Conservation (phyloP, 164 flowering plant genomes). For the Liquidambar formosana region DNA sequence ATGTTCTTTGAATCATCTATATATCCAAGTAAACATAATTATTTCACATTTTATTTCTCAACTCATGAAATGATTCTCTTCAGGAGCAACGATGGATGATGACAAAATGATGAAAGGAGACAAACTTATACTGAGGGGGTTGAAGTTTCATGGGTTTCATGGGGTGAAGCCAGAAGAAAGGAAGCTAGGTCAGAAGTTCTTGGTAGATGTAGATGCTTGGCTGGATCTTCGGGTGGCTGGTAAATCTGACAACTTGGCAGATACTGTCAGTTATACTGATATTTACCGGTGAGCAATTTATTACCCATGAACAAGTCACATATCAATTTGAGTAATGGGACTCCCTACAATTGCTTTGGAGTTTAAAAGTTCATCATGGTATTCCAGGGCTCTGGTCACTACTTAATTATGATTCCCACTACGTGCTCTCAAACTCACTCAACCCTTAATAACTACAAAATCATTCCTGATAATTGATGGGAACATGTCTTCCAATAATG, state of each 20-base stretch:
- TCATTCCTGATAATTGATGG: too few relatives aligned
- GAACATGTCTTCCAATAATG: too few relatives aligned
- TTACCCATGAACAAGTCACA: neutral
- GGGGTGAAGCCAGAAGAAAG: slow-evolving; percentile 80
- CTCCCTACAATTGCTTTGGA: neutral
- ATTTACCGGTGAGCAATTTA: slow-evolving; percentile 58
- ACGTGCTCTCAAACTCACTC: too few relatives aligned
- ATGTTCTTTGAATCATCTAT: too few relatives aligned
- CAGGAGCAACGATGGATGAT: slow-evolving; percentile 18
- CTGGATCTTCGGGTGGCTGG: slow-evolving; percentile 77
- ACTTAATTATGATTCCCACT: too few relatives aligned
- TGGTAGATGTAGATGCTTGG: slow-evolving; percentile 93
- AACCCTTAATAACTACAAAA: too few relatives aligned
- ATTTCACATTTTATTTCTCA: neutral
- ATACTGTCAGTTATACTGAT: slow-evolving; percentile 74
- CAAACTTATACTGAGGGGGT: slow-evolving; percentile 83
- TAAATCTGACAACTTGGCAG: slow-evolving; percentile 59
- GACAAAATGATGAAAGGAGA: slow-evolving; percentile 51
- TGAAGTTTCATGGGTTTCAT: slow-evolving; percentile 89
- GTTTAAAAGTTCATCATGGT: neutral
- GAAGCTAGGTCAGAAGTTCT: slow-evolving; percentile 83
- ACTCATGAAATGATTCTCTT: neutral
- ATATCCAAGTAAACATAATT: too few relatives aligned
- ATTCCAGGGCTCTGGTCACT: too few relatives aligned
- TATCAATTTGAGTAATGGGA: neutral